A percentile compares a stretch with the other conserved stretches of the same genome.
These are phyloP conservation scores for Rhynchospora tenuis DNA, from an alignment of 176 grass and related monocot genomes.

Conservation along the genomic window DNA sequence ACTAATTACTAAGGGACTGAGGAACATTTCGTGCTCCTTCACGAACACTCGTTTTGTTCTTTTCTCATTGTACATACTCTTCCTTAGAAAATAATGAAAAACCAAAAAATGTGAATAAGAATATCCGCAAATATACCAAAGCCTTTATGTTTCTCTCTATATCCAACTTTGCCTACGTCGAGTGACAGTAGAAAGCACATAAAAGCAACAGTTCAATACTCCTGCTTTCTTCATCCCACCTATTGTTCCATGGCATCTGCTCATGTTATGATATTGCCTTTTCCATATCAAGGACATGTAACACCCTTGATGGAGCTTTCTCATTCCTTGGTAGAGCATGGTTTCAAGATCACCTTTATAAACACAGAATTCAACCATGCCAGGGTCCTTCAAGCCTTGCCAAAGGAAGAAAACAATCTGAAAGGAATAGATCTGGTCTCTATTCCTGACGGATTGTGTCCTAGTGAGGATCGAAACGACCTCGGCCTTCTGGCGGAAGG, in stretches of 20 bases:
- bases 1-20: background rate
- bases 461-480: slow-evolving; percentile 46
- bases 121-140: background rate
- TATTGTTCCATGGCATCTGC: slow-evolving; percentile 25
- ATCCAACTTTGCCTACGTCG: background rate
- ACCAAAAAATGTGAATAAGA: too few species aligned
- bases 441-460: slow-evolving; percentile 49
- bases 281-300: slow-evolving; percentile 64
- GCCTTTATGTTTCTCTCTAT: background rate
- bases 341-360: slow-evolving; percentile 69
- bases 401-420: background rate
- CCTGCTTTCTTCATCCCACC: background rate
- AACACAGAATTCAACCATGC: slow-evolving; percentile 67
- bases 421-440: slow-evolving; percentile 43
- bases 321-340: slow-evolving; percentile 57
- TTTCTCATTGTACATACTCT: too few species aligned
- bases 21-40: too few species aligned
- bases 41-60: background rate
- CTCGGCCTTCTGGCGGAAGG: slow-evolving; percentile 21
- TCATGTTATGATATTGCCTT: slow-evolving; percentile 49
- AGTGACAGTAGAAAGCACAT: background rate
- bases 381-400: slow-evolving; percentile 27
- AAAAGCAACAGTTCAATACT: background rate
- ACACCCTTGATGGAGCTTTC: slow-evolving; percentile 69
- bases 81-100: background rate